Evolutionary conservation across 2,329 filamentous ascomycete species (phyloP).

Genomic region (Fusarium brachygibbosum): DNA sequence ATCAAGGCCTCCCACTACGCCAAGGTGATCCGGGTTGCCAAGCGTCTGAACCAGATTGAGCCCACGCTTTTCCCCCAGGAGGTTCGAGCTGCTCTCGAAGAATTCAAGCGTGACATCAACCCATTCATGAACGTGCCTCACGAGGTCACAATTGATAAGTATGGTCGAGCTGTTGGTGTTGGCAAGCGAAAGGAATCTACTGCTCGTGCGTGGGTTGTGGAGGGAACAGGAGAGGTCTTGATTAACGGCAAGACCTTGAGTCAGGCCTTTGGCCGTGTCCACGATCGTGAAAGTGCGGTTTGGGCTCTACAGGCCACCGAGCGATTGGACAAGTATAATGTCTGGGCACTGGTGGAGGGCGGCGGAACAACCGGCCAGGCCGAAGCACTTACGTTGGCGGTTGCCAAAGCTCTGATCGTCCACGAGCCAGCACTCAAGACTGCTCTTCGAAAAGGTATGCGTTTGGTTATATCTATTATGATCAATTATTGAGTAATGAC

Average conservation of each 20-base stretch:
- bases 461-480: slow-evolving; percentile 10
- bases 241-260: slow-evolving; percentile 90
- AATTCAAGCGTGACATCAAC: slow-evolving; percentile 82
- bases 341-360: slow-evolving; percentile 86
- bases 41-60: slow-evolving; percentile 87
- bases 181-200: slow-evolving; percentile 90
- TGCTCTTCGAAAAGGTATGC: slow-evolving; percentile 86
- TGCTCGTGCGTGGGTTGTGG: slow-evolving; percentile 88
- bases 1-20: slow-evolving; percentile 84
- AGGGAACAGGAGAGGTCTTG: slow-evolving; percentile 90
- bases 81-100: slow-evolving; percentile 73
- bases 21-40: slow-evolving; percentile 79
- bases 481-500: slow-evolving; percentile 48
- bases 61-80: slow-evolving; percentile 79
- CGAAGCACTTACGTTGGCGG: slow-evolving; percentile 90
- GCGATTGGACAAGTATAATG: slow-evolving; percentile 94
- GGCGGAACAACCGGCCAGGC: slow-evolving; percentile 96
- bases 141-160: slow-evolving; percentile 77
- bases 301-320: slow-evolving; percentile 90
- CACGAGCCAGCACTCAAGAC: slow-evolving; percentile 95
- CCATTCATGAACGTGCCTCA: slow-evolving; percentile 74
- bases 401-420: slow-evolving; percentile 87
- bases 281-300: slow-evolving; percentile 93
- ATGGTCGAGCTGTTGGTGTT: slow-evolving; percentile 82
- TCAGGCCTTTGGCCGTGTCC: slow-evolving; percentile 85